Evolutionary conservation across 2,329 filamentous ascomycete species (phyloP), one percentile per base, ranked within the genome.

Genomic region (Mycogone perniciosa): DNA sequence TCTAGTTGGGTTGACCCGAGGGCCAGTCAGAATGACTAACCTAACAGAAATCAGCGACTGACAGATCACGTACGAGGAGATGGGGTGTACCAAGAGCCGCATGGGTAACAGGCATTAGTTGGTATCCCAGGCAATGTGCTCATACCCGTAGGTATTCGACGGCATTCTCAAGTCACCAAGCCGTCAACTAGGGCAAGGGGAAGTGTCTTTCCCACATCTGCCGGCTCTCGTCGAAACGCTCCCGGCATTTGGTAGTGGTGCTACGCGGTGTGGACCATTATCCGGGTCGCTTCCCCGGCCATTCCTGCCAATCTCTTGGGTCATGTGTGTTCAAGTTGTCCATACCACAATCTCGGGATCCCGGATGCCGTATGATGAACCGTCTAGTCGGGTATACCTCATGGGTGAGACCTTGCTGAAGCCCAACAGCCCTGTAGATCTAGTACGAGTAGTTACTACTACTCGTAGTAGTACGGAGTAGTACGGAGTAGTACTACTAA

Each of bases 321-420:
- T 62, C 61, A 63, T 62, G 61, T 62, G 60, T 60, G 59, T 37
- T 11, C 35, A 27, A 38, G 33, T n/a, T 7, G 34, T 34, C 31
- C 10, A 8, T 29, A 30, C 31, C 33, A 48, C 40, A 35, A 44
- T 54, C 38, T 42, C 44, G 44, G 39, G 31, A 37, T 48, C 43
- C 42, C 52, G 48, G 53, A 56, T 56, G 56, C 55, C 58, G 50
- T 46, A 56, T 52, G 53, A 57, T 59, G 57, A 60, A 60, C 62
- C 62, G 55, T 31, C 54, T 59, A 56, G 57, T 59, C 57, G 62
- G 62, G 58, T 59, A 52, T 44, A 43, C 30, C 41, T 44, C 51
- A 51, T 48, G 50, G 53, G 46, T 51, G 39, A 38, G 44, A 43
- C 27, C 44, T 39, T 49, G 46, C 20, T 47, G 43, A 43, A 43